Base-by-base conservation (phyloP, 768 basidiomycete species). In the Stropharia rugosoannulata region DNA sequence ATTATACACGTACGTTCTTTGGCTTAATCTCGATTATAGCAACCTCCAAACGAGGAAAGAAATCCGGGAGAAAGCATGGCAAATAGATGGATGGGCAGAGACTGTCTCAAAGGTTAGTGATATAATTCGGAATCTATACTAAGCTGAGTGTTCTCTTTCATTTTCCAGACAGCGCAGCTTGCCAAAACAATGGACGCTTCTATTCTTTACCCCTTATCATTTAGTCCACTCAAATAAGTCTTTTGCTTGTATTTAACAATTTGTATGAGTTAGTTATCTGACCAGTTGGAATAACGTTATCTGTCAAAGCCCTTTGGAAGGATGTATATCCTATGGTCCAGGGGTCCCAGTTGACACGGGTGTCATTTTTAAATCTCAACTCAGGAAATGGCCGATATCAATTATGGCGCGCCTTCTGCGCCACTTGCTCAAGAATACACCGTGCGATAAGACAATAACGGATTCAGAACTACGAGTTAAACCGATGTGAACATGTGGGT, bases 31-130 rank as follows among this genome's bases (percentile, higher is more conserved):
- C 5, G 44, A 38, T 6, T 49, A 49, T 58, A 90, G 90, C 54
- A 83, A 83, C 63, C 78, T 97, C 54, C 85, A 93, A 59, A 81
- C 80, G 7, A 80, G 96, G 57, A 96, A 94, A 71, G 85, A 90
- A 61, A 85, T 78, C 41, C 81, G 96, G 40, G 91, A 96, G 70
- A 83, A 87, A 68, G 94, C 95, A 19, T 99, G 96, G 96, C 83
- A 91, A 64, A 80, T 93, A 62, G 93, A 95, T 58, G 94, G 93
- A 4, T 99, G 96, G 96, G 89, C 90, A 42, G 91, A 92, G 70
- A 96, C 94, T 0, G 94, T 96, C 35, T 86, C 87, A 58, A 93
- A 95, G 86, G 95, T 86, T 61, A 59, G 77, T 62, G 11, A 10
- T 32, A 32, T 32, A 32, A 32, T 47, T 53, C 56, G 41, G 36